Percentiles rank a stretch among this genome's conserved stretches.
These are phyloP conservation scores for Gossypium aridum DNA, from an alignment of 441 rosid species.

Conservation along the genomic window DNA sequence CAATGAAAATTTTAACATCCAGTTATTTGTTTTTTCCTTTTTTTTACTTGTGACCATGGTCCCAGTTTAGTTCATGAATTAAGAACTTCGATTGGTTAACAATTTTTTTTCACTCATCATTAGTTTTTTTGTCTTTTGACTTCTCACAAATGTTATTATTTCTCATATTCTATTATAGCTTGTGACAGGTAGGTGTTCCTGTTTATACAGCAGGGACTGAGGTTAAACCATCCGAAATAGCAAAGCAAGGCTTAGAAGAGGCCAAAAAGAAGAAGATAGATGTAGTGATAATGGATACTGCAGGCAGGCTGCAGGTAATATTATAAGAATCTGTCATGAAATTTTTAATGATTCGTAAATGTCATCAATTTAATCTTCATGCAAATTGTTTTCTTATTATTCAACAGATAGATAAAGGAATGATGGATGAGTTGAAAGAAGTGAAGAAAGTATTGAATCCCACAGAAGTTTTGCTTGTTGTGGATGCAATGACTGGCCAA, in stretches of 20 bases:
- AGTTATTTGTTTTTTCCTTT: too few relatives aligned
- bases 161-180: slow-evolving; percentile 29
- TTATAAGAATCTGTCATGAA: slow-evolving; percentile 5
- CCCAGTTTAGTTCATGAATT: neutral
- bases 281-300: slow-evolving; percentile 91
- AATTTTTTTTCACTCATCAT: neutral
- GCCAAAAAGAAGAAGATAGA: slow-evolving; percentile 80
- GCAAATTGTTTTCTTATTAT: neutral
- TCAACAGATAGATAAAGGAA: slow-evolving; percentile 81
- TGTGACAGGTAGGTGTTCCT: slow-evolving; percentile 80
- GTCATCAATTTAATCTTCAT: neutral
- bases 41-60: neutral
- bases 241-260: slow-evolving; percentile 80
- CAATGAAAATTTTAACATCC: neutral
- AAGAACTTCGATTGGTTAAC: neutral
- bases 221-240: slow-evolving; percentile 83
- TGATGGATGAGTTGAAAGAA: slow-evolving; percentile 97
- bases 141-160: neutral
- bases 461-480: slow-evolving; percentile 93
- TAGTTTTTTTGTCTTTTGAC: neutral
- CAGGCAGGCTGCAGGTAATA: slow-evolving; percentile 95
- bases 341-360: neutral
- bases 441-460: slow-evolving; percentile 82
- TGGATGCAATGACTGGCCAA: slow-evolving; percentile 99
- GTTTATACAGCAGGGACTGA: slow-evolving; percentile 89